Evolutionary conservation across 352 stramenopile genomes (phyloP), one percentile per base, ranked within the genome.

Genomic region (Pythium phragmiticola): DNA sequence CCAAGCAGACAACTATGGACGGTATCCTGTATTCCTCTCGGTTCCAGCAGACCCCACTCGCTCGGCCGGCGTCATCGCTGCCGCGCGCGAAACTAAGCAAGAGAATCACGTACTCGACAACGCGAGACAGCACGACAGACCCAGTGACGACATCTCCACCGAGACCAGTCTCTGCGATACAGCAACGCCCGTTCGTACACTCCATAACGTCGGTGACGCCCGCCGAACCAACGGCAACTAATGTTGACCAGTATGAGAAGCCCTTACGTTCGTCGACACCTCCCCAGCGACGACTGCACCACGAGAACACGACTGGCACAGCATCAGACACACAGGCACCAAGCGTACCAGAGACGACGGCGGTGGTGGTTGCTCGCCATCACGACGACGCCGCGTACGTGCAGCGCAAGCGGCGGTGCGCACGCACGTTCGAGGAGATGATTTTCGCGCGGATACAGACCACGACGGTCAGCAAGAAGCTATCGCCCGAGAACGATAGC

Each of bases 351-450:
- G 30, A 63, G n/a, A 49, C 49, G 23, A 19, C 65, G 54, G 50
- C 45, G 34, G 26, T 23, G 17, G 8, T 64, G 14, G 48, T 72
- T 7, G 30, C 33, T 11, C 41, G 42, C 1, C 54, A 74, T 30
- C 54, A 75, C 28, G 67, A 77, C 39, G 70, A 72, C 17, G 33
- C n/a, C 14, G 56, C 73, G 21, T 77, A 77, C 47, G 58, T 85
- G 8, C 65, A 79, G 23, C 74, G 80, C 12, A 91, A 91, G 57
- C 78, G 84, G 1, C 75, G 80, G 7, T 93, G 84, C 34, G 84
- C 84, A 8, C 82, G 84, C 28, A 91, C 84, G 0, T 93, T 93
- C 58, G 82, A 89, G 57, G 74, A 88, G 19, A 91, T 93, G 80
- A 85, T 93, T 43, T 60, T 70, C 19, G 71, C 68, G 13, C 78